Base-by-base conservation (phyloP, 352 stramenopile genomes). In the Phytophthora megakarya region DNA sequence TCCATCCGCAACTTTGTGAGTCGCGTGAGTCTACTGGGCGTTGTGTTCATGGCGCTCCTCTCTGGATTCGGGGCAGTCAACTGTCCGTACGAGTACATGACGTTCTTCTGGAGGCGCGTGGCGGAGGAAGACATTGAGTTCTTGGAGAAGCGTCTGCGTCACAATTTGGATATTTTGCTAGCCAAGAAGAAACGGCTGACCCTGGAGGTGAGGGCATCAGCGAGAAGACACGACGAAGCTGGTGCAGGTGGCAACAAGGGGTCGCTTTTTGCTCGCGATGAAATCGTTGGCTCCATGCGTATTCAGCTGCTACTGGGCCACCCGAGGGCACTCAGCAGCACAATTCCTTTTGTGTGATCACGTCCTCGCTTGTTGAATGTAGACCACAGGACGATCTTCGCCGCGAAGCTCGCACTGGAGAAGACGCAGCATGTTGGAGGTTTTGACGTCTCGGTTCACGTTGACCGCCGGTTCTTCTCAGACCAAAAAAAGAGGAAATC, bases 61-160 rank as follows among this genome's bases (percentile, higher is more conserved):
- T 95, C 86, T 0, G 86, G 86, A 0, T 95, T 95, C 60, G 86
- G 86, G 40, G 86, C 86, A 8, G 84, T 95, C 25, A 91, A 95
- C 65, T 92, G 80, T 52, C 86, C 86, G 35, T 95, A 95, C 70
- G 86, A 95, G 67, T 91, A 90, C 65, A 76, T 95, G 56, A 89
- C 84, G 53, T 77, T 95, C 55, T 95, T 92, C 57, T 95, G 86
- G 86, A 75, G 80, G 5, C 72, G 60, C 13, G 76, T 95, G 40
- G 86, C 75, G 1, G 86, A 95, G 40, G 81, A 90, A 44, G 86
- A 95, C 59, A 92, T 95, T 63, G 78, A 84, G 62, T 92, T 90
- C 42, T 50, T 95, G 1, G 86, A 93, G 64, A 92, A 89, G 50
- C 69, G 86, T 4, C 60, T 95, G 58, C 82, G 80, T 7, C 86